Percentiles rank a stretch among this genome's conserved stretches.
These are phyloP conservation scores for Aureobasidium namibiae DNA, from an alignment of 2,329 filamentous ascomycete species.

Conservation along the genomic window DNA sequence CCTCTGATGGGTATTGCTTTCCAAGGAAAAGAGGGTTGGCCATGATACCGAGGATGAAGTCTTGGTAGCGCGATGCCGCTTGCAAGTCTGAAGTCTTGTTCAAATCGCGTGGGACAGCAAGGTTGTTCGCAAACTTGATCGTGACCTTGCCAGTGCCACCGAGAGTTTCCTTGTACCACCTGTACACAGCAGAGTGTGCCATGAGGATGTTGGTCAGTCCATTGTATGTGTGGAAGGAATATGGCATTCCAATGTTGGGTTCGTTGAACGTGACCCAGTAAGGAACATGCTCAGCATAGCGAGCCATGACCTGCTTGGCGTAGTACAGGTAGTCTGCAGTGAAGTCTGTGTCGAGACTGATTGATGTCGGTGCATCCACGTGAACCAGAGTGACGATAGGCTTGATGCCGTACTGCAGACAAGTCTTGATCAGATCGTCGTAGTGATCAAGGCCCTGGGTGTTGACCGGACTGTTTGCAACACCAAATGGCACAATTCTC, in stretches of 20 bases:
- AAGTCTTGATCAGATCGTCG: conserved; percentile 37
- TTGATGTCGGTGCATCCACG: conserved; percentile 29
- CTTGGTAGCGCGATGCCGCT: conserved; percentile 37
- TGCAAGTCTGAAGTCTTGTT: conserved; percentile 35
- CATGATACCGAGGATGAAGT: conserved; percentile 40
- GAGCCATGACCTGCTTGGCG: conserved; percentile 27
- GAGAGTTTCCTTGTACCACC: conserved; percentile 48
- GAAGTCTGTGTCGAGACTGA: conserved; percentile 24
- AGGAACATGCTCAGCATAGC: conserved; percentile 29
- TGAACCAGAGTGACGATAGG: conserved; percentile 40
- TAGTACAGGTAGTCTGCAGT: conserved; percentile 29
- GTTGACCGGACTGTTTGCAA: conserved; percentile 35
- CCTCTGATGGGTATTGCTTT: conserved; percentile 40
- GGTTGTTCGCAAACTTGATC: conserved; percentile 40
- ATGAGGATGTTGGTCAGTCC: conserved; percentile 15
- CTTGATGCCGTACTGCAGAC: conserved; percentile 34
- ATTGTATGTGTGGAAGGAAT: neutral
- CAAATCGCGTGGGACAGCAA: conserved; percentile 28
- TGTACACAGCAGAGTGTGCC: conserved; percentile 19
- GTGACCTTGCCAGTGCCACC: conserved; percentile 43
- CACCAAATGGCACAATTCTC: conserved; percentile 38
- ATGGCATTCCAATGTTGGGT: conserved; percentile 28
- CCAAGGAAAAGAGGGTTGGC: conserved; percentile 47
- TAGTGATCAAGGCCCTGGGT: conserved; percentile 37
- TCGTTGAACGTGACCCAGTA: conserved; percentile 28